Percentiles rank a stretch among this genome's conserved stretches.
Conservation (phyloP, 768 basidiomycete species). For the Agrocybe pediades region DNA sequence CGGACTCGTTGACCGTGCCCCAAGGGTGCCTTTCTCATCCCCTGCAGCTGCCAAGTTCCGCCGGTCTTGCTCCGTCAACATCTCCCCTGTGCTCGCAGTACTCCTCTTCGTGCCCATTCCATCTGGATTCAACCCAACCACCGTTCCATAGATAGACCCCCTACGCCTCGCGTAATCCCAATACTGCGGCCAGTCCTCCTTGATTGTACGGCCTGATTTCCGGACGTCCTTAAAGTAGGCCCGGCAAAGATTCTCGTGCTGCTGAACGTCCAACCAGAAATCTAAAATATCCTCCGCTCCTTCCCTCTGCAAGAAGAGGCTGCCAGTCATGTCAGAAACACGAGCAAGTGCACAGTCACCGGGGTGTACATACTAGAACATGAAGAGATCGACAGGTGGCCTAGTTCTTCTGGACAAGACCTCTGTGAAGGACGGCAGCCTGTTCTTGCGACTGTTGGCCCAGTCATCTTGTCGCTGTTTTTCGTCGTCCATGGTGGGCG, state of each 20-base stretch:
- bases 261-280: slow-evolving; percentile 99
- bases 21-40: slow-evolving; percentile 41
- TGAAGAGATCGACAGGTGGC: slow-evolving; percentile 97
- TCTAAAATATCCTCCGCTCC: slow-evolving; percentile 95
- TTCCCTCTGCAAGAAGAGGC: slow-evolving; percentile 94
- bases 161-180: slow-evolving; percentile 91
- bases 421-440: slow-evolving; percentile 87
- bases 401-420: slow-evolving; percentile 88
- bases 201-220: slow-evolving; percentile 90
- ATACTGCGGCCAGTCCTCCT: slow-evolving; percentile 98
- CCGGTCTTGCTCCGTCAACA: slow-evolving; percentile 72
- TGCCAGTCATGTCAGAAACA: slow-evolving; percentile 27
- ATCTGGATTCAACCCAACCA: slow-evolving; percentile 74
- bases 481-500: slow-evolving; percentile 45
- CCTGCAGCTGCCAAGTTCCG: slow-evolving; percentile 55
- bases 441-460: slow-evolving; percentile 68
- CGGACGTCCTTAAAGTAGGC: slow-evolving; percentile 99
- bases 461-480: slow-evolving; percentile 72
- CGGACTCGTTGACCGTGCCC: slow-evolving; percentile 61
- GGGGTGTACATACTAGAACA: slow-evolving; percentile 93
- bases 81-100: slow-evolving; percentile 77
- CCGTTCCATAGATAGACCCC: slow-evolving; percentile 91
- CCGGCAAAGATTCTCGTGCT: slow-evolving; percentile 97
- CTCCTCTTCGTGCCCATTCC: slow-evolving; percentile 68
- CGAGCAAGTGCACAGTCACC: slow-evolving; percentile 3